Base-by-base conservation (phyloP, 441 rosid genomes). In the Francoa sonchifolia region DNA sequence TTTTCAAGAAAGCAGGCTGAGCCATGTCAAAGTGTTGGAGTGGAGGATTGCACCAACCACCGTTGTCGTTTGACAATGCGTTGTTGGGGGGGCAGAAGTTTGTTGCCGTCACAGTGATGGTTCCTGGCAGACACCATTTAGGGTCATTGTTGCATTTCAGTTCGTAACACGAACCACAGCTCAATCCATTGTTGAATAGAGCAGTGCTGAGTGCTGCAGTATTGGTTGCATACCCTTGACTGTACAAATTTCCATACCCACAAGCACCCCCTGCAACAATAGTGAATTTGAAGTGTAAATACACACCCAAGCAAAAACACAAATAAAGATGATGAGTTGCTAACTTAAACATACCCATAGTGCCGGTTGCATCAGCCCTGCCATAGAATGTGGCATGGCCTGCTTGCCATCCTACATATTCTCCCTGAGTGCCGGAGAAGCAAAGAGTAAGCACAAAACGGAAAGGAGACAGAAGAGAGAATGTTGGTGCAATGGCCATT, bases 41-140 rank as follows among this genome's bases (percentile, higher is more conserved):
- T 22, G 96, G 96, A 52, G 96, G 94, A 44, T 87, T 87, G 58
- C 96, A 87, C 96, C 97, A 88, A 3, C 97, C 97, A 11, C 97
- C 97, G 10, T 88, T 81, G 66, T 74, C 77, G 15, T 81, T 88
- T 7, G 95, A 29, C 36, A 67, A 58, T 9, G 69, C 86, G 0
- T 8, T 10, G 77, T 88, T 88, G 0, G 97, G 97, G 8, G 97
- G 97, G 48, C 97, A 88, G 66, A 84, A 84, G 54, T 88, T 88
- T 11, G 95, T 88, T 19, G 95, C 97, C 0, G 97, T 81, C 52
- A 88, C 90, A 5, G 44, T 73, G 41, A 88, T 75, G 28, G 74
- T 41, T 3, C 94, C 88, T 0, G 78, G 72, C 23, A 73, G 75
- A 72, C 97, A 88, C 97, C 94, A 88, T 47, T 58, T 63, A 0